Conservation (phyloP, 1,284 basidiomycete genomes). For the Fomitopsis pinicola region DNA sequence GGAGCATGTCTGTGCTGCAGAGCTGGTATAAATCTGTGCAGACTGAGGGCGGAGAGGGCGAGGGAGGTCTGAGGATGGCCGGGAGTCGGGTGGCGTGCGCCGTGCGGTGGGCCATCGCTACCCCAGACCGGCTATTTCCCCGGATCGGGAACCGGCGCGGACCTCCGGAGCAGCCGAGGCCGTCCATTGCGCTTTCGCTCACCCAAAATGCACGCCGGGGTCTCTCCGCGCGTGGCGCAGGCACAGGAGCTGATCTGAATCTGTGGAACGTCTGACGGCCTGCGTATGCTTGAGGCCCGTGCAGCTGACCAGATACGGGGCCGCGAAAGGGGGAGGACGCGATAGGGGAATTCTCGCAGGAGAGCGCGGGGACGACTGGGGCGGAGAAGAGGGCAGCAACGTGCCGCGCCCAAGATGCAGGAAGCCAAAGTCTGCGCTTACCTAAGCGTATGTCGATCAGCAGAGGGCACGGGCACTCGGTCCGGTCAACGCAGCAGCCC, state of each 20-base stretch:
- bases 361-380: neutral
- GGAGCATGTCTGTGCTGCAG: neutral
- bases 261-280: no score
- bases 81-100: neutral
- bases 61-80: conserved; percentile 3
- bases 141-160: conserved; percentile 26
- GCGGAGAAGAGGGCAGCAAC: conserved; percentile 4
- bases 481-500: conserved; percentile 16
- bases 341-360: conserved; percentile 2
- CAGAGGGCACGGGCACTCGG: conserved; percentile 15
- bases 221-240: neutral
- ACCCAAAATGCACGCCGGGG: neutral
- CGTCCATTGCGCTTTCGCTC: neutral
- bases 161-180: conserved; percentile 5
- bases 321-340: neutral
- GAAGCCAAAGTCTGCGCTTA: conserved; percentile 15
- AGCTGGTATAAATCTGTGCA: neutral
- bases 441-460: conserved; percentile 15
- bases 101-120: neutral
- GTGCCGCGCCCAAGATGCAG: conserved; percentile 3
- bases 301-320: neutral
- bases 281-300: neutral
- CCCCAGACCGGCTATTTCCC: conserved; percentile 22
- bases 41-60: neutral
- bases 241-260: neutral